Conservation (phyloP, 78 protist species). For the Isochrysis galbana region DNA sequence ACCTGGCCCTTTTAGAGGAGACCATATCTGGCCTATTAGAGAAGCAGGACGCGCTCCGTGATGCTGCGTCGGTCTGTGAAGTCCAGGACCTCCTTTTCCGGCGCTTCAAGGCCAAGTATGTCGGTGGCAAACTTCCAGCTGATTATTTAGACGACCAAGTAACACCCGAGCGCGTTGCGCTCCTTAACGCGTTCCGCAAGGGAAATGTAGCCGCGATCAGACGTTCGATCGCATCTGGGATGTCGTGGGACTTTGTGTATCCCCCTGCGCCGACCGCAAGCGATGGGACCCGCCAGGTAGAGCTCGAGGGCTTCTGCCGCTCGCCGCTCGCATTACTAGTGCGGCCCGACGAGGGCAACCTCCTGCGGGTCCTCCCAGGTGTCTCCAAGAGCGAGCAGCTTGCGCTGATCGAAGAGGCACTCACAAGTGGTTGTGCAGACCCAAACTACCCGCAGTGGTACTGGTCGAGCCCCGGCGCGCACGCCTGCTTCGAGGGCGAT, state of each 20-base stretch:
- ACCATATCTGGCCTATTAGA: no score
- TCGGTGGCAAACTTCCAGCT: neutral
- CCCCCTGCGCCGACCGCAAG: neutral
- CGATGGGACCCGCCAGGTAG: neutral
- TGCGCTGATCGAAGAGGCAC: neutral
- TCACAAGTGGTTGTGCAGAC: neutral
- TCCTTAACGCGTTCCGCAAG: neutral
- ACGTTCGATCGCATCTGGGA: neutral
- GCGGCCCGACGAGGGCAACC: conserved; percentile 22
- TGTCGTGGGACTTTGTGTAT: neutral
- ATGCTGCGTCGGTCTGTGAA: no score
- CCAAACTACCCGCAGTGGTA: neutral
- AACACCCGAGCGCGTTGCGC: neutral
- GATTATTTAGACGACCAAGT: neutral
- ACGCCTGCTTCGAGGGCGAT: conserved; percentile 33
- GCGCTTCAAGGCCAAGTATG: neutral
- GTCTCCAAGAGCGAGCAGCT: neutral
- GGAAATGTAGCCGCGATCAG: neutral
- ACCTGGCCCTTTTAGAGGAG: no score
- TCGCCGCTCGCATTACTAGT: conserved; percentile 9
- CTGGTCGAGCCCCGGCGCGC: neutral
- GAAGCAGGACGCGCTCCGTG: no score
- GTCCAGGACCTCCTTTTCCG: neutral
- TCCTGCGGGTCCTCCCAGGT: neutral
- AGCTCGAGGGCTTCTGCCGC: conserved; percentile 12